Percentiles rank a stretch among this genome's conserved stretches.
Conservation (phyloP, 73 alveolate species). For the Breviolum minutum region DNA sequence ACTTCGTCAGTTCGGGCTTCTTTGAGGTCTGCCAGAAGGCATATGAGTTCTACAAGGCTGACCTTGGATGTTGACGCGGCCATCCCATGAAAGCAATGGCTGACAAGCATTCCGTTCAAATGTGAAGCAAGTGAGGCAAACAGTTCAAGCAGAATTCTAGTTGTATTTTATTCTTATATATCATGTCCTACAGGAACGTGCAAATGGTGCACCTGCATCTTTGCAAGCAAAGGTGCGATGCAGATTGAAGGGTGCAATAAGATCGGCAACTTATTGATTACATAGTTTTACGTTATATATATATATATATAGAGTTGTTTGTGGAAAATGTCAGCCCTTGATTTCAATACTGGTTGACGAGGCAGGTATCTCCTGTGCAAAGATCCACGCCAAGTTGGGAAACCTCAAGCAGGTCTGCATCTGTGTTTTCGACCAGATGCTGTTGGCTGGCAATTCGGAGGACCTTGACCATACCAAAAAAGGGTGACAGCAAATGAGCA, state of each 20-base stretch:
- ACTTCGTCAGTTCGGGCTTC: neutral
- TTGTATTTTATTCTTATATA: neutral
- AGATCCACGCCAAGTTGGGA: slow-evolving; percentile 93
- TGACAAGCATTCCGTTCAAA: neutral
- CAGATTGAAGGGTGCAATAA: neutral
- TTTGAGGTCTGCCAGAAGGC: slow-evolving; percentile 56
- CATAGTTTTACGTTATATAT: too few relatives aligned
- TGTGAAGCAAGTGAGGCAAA: neutral
- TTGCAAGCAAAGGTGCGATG: slow-evolving; percentile 79
- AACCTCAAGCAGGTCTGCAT: slow-evolving; percentile 36
- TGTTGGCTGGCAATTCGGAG: neutral
- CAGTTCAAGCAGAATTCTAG: neutral
- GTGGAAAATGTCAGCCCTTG: too few relatives aligned
- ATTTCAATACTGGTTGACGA: neutral
- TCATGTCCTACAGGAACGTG: slow-evolving; percentile 48
- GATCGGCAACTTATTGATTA: neutral
- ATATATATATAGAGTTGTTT: too few relatives aligned
- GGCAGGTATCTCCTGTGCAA: slow-evolving; percentile 95
- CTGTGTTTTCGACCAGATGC: neutral
- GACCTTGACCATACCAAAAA: neutral
- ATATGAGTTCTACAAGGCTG: slow-evolving; percentile 89
- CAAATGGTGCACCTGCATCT: slow-evolving; percentile 93
- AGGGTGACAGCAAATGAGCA: neutral
- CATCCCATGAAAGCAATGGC: too few relatives aligned
- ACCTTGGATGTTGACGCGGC: neutral